phyloP scores from a whole-genome alignment of 2,329 filamentous ascomycete genomes.

The Aspergillus ustus region DNA sequence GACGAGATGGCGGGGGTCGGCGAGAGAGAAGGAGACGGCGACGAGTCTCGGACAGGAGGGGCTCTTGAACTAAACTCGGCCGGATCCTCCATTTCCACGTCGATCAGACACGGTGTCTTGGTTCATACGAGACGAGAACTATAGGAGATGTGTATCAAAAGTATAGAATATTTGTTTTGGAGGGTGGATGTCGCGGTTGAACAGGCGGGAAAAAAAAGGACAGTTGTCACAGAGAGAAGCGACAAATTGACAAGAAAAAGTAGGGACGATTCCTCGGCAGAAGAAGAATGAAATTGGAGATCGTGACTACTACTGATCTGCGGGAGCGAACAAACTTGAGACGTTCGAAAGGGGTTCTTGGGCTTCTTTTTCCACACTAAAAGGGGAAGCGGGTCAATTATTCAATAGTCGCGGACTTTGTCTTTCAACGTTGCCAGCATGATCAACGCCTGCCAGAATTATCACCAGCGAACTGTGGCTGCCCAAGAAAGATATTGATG shows the following conservation, averaged over 20 bases:
- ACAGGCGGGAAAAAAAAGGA: constrained; percentile 20
- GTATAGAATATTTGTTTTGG: constrained; percentile 9
- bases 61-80: constrained; percentile 27
- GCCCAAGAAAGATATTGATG: constrained; percentile 1
- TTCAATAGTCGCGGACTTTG: constrained; percentile 6
- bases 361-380: constrained; percentile 29
- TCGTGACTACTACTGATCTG: constrained; percentile 28
- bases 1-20: constrained; percentile 51
- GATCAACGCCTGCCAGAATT: background rate
- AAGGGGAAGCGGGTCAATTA: constrained; percentile 31
- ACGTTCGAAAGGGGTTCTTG: constrained; percentile 26
- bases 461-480: constrained; percentile 2
- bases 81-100: constrained; percentile 35
- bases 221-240: constrained; percentile 23
- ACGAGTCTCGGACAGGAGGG: constrained; percentile 38
- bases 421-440: constrained; percentile 7
- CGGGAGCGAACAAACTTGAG: constrained; percentile 24
- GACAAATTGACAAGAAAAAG: constrained; percentile 19
- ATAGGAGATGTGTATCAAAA: background rate
- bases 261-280: constrained; percentile 21
- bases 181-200: constrained; percentile 10
- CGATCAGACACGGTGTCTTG: constrained; percentile 16
- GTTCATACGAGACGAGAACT: constrained; percentile 10
- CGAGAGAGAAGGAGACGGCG: constrained; percentile 47
- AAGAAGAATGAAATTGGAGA: constrained; percentile 19